Evolutionary conservation across 495 filamentous ascomycete species (phyloP), one percentile per base, ranked within the genome.

Genomic region (Penicillium nucicola): DNA sequence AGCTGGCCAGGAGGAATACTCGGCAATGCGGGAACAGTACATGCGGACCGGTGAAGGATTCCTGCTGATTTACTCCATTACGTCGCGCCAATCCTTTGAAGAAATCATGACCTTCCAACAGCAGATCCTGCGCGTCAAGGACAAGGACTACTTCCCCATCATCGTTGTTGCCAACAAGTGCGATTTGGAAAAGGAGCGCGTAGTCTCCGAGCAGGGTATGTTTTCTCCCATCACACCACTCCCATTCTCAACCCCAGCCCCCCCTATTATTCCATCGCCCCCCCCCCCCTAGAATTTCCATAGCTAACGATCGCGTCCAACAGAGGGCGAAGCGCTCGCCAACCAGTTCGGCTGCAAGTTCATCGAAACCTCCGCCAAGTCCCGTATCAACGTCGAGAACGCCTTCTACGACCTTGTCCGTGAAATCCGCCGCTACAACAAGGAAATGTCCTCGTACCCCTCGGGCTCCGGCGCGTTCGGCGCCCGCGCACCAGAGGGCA

Each of bases 131-230:
- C 77, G 93, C 55, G 93, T 98, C 57, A 98, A 98, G 78, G 93
- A 97, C 76, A 97, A 92, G 81, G 93, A 98, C 65, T 93, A 95
- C 67, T 97, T 98, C 76, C 93, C 93, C 55, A 96, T 98, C 74
- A 96, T 97, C 48, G 90, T 98, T 8, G 95, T 97, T n/a, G 93
- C 89, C 52, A 98, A 98, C 80, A 98, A 98, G 80, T 96, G 92
- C 69, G 93, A 98, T 86, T 76, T 98, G 66, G 93, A 97, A 56
- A 77, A 76, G 58, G 93, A 98, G 71, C 80, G 93, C 52, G 86
- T 89, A 56, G 93, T 98, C 50, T 84, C 88, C 43, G 85, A 87
- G 70, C 84, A 93, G 83, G 92, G 93, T 97, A 79, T 44, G 82
- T 76, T 46, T 10, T 34, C 32, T 15, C 10, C 3, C 28, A 23